Percentiles rank a stretch among this genome's conserved stretches.
phyloP scores from a whole-genome alignment of 176 grass and related monocot species.

The Bolboschoenus planiculmis region DNA sequence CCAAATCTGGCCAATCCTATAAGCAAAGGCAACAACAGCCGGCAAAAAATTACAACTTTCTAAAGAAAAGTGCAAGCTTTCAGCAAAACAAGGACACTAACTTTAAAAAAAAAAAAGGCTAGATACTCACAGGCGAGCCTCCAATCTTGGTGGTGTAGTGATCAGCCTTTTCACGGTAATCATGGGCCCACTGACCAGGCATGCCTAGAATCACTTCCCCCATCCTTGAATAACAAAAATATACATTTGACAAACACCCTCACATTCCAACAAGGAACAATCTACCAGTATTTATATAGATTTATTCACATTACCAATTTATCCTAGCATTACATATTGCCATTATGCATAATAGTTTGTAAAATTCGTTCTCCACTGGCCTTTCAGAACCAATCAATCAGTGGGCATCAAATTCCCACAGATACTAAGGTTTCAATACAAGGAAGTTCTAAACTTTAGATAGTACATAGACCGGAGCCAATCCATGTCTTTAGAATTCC shows the following conservation, averaged over 20 bases:
- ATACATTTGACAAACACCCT: neutral
- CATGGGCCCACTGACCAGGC: constrained; percentile 72
- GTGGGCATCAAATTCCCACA: neutral
- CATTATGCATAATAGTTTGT: neutral
- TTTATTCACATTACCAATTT: neutral
- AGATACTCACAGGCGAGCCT: constrained; percentile 46
- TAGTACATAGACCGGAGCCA: neutral
- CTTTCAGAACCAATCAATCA: neutral
- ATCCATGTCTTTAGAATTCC: neutral
- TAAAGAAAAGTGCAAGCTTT: neutral
- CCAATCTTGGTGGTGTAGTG: constrained; percentile 97
- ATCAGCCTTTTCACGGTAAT: constrained; percentile 72
- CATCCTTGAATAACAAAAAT: constrained; percentile 26
- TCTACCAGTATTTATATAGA: neutral
- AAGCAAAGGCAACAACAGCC: neutral
- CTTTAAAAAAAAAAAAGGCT: neutral
- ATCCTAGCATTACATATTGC: neutral
- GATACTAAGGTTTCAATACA: neutral
- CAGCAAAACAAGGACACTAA: neutral
- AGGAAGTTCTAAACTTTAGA: neutral
- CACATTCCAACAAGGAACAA: neutral
- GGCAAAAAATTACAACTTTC: constrained; percentile 6
- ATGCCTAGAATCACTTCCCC: constrained; percentile 52
- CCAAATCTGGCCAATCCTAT: constrained; percentile 63
- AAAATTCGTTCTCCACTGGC: neutral